Evolutionary conservation across 2,329 filamentous ascomycete genomes (phyloP), one percentile per base, ranked within the genome.

Genomic region (Ceratocystis variospora): DNA sequence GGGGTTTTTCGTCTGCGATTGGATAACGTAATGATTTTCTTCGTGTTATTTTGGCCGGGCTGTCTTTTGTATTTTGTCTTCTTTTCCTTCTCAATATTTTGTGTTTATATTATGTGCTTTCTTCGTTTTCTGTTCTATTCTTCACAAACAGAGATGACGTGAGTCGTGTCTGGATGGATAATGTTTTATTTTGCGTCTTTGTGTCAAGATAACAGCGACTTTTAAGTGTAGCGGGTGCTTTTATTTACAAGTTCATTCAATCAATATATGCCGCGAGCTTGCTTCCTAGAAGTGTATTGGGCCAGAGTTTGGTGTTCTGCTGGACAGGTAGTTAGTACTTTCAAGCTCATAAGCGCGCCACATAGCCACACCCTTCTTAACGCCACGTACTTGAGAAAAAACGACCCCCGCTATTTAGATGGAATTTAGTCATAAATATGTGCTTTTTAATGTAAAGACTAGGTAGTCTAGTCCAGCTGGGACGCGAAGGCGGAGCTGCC

Each of bases 401-500:
- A 5, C 5, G 22, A 17, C 2, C 45, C 62, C 62, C 62, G 46
- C 62, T 48, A 50, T 63, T 63, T 10, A 31, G 62, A 31, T 63
- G 62, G 6, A 17, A 19, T 53, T 28, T 31, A 63, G 19, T n/a
- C 10, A 12, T 1, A 15, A 2, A 5, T n/a, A 10, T 17, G n/a
- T 28, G 48, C 22, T 15, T 41, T 41, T 41, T 41, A 41, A 28
- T 8, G 4, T 25, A 15, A 53, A 53, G 25, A 15, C 22, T 28
- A 53, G 37, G 37, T 41, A 12, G 37, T 15, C 8, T 41, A 37
- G 12, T 22, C 45, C 15, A n/a, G 25, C 15, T n/a, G 59, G 41
- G 62, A 63, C 62, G 62, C 62, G 62, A 63, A 28, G 45, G 46
- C 44, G 25, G 62, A 63, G 62, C 62, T 63, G 62, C 62, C 62